Percentiles rank a stretch among this genome's conserved stretches.
Conservation (phyloP, 148 eudicot species). For the Camellia sinensis region DNA sequence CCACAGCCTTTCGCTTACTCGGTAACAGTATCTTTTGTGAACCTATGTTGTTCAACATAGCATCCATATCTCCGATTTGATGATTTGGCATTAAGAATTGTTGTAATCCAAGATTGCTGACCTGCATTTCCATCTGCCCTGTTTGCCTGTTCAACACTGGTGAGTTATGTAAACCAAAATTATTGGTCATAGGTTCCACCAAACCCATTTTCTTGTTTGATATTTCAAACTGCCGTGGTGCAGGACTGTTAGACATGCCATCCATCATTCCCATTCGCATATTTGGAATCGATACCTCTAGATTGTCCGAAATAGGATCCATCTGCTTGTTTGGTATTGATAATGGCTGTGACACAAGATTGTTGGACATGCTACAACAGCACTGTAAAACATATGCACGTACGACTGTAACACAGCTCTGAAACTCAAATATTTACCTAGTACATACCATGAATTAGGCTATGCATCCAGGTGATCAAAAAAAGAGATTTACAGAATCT, state of each 20-base stretch:
- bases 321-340: constrained; percentile 35
- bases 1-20: constrained; percentile 60
- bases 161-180: constrained; percentile 25
- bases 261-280: constrained; percentile 37
- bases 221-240: constrained; percentile 30
- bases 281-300: constrained; percentile 39
- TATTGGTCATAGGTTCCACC: constrained; percentile 27
- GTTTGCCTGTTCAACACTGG: constrained; percentile 20
- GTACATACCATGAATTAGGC: background rate
- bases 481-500: no score
- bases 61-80: constrained; percentile 19
- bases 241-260: constrained; percentile 30
- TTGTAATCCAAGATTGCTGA: constrained; percentile 24
- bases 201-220: constrained; percentile 35
- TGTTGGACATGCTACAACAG: constrained; percentile 41
- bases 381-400: background rate
- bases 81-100: constrained; percentile 27
- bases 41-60: constrained; percentile 26
- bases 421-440: background rate
- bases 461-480: background rate
- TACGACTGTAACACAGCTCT: background rate
- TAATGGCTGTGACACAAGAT: constrained; percentile 47
- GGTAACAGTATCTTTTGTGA: constrained; percentile 31
- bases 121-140: constrained; percentile 27
- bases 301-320: constrained; percentile 34